Base-by-base conservation (phyloP, 2,329 filamentous ascomycete genomes). In the Hypoxylon sp. region DNA sequence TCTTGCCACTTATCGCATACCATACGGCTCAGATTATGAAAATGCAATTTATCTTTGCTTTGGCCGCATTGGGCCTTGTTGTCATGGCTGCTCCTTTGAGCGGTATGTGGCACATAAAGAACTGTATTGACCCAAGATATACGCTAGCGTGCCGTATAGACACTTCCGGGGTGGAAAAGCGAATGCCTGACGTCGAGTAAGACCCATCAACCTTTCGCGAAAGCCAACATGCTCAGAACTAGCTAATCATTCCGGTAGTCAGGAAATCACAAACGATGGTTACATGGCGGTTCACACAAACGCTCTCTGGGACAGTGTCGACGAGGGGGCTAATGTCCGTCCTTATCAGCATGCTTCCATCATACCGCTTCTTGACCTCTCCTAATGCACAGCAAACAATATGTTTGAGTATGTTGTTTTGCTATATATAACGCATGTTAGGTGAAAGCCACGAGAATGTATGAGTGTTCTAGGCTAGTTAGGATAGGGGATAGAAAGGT, bases 301-400 rank as follows among this genome's bases (percentile, higher is more conserved):
- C 7, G 19, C 19, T 46, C 1, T 13, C 11, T 46, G 43, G 43
- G 19, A 46, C 11, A 11, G 13, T 46, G 3, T 14, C 4, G 43
- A 46, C 13, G 43, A 41, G n/a, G 14, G 7, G 6, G 5, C 14
- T 69, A 3, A 55, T 72, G 10, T 59, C 66, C 1, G 70, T 71
- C 2, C 48, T 72, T 23, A 46, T 68, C 11, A 63, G 66, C n/a
- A 65, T 71, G 63, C 34, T 72, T n/a, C 70, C 68, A 14, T 72
- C 68, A 17, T 72, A 72, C 32, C 61, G 68, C 19, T 71, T 69
- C 57, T 30, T 72, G 11, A 36, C 45, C 21, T 14, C 45, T 28
- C 14, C 45, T 23, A 50, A n/a, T 19, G 17, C n/a, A 19, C 9
- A 11, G 17, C 19, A 43, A 43, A 43, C 7, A 7, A 43, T 5